phyloP scores from a whole-genome alignment of 1,284 basidiomycete genomes.

The Marasmius tenuissimus region DNA sequence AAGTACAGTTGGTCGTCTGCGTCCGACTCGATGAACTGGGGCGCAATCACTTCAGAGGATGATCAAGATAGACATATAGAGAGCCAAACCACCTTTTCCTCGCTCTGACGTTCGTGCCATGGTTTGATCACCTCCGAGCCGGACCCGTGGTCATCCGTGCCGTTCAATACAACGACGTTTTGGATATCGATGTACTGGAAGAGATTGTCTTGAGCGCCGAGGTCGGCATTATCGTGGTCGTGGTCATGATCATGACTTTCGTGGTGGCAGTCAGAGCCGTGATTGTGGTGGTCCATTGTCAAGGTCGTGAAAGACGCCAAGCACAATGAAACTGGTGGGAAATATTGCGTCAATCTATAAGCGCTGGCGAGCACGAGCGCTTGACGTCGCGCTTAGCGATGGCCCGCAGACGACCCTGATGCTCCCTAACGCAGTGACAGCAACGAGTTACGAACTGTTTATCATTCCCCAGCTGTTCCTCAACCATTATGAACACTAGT shows the following conservation, averaged over 20 bases:
- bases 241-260: conserved; percentile 60
- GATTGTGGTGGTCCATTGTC: conserved; percentile 51
- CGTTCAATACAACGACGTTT: conserved; percentile 74
- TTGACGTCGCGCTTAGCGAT: no score
- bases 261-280: conserved; percentile 49
- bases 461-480: not conserved
- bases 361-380: no score
- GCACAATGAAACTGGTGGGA: not conserved
- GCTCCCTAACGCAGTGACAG: not conserved
- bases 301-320: not conserved
- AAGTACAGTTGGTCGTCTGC: conserved; percentile 80
- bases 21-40: conserved; percentile 75
- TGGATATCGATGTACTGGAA: conserved; percentile 67
- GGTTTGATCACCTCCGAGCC: conserved; percentile 69
- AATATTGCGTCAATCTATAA: conserved; percentile 6
- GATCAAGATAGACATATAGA: conserved; percentile 4
- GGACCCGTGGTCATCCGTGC: conserved; percentile 34
- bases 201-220: conserved; percentile 69
- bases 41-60: not conserved
- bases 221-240: conserved; percentile 41
- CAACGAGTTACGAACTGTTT: no score
- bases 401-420: not conserved
- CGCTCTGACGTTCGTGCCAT: conserved; percentile 69
- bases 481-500: conserved; percentile 6
- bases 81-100: conserved; percentile 48